phyloP scores from a whole-genome alignment of 2,329 filamentous ascomycete species.

The Chrysoporthe cubensis region DNA sequence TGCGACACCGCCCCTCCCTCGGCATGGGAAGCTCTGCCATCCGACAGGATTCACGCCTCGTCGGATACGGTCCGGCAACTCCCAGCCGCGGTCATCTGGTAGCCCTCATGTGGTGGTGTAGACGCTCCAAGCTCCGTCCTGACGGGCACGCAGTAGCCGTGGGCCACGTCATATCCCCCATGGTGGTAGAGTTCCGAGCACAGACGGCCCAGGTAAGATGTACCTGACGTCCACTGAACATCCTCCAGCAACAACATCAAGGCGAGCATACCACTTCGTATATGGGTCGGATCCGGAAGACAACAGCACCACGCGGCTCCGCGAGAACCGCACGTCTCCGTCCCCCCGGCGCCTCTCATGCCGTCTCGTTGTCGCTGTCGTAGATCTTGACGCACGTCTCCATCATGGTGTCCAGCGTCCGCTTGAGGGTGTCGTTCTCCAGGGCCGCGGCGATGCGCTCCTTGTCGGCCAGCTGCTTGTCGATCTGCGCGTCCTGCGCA shows the following conservation, averaged over 20 bases:
- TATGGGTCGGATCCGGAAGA: neutral
- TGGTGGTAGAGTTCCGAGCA: neutral
- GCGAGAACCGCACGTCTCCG: neutral
- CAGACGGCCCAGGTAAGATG: neutral
- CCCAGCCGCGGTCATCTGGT: neutral
- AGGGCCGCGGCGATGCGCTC: conserved; percentile 92
- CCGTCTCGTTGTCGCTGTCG: conserved; percentile 23
- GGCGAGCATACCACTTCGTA: too few relatives aligned
- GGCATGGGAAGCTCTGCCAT: neutral
- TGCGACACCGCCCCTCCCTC: neutral
- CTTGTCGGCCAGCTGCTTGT: conserved; percentile 96
- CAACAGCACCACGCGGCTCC: neutral
- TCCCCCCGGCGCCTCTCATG: conserved; percentile 1
- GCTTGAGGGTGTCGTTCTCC: conserved; percentile 89
- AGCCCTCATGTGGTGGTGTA: neutral
- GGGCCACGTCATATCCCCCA: neutral
- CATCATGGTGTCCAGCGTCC: conserved; percentile 91
- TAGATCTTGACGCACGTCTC: conserved; percentile 64
- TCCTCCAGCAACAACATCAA: neutral
- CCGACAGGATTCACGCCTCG: neutral
- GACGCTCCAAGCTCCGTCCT: neutral
- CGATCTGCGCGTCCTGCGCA: conserved; percentile 90
- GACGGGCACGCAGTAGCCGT: neutral
- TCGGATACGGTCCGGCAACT: neutral
- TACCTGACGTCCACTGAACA: neutral